Percentiles rank a stretch among this genome's conserved stretches.
Evolutionary conservation across 805 yeast species (phyloP).

Genomic region (Yarrowia sp.): DNA sequence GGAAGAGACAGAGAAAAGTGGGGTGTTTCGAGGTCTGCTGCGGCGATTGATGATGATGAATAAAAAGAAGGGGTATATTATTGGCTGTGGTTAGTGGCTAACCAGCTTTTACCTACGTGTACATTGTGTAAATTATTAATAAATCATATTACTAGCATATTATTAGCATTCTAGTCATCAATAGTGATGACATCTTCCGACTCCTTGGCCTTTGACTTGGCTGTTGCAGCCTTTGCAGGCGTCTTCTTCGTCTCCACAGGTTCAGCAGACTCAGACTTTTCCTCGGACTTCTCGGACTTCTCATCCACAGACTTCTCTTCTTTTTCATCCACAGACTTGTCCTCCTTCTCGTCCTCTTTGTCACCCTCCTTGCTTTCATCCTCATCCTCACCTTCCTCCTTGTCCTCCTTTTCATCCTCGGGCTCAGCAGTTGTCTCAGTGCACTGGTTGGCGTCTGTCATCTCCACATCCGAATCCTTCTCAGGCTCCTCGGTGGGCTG

Average conservation of each 20-base stretch:
- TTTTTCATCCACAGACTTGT: not conserved
- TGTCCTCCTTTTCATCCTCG: not conserved
- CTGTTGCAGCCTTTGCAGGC: not conserved
- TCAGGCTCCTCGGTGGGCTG: slow-evolving; percentile 17
- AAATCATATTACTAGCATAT: too few relatives aligned
- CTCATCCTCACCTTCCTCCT: not conserved
- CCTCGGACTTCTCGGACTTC: not conserved
- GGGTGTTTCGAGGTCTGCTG: slow-evolving; percentile 54
- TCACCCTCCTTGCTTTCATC: not conserved
- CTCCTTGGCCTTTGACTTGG: not conserved
- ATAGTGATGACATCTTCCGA: slow-evolving; percentile 1
- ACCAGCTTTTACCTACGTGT: too few relatives aligned
- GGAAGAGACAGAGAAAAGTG: slow-evolving; percentile 54
- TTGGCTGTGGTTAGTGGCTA: not conserved
- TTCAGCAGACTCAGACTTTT: slow-evolving; percentile 2
- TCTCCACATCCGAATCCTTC: slow-evolving; percentile 16
- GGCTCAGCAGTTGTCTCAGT: slow-evolving; percentile 18
- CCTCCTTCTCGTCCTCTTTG: not conserved
- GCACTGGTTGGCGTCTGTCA: slow-evolving; percentile 2
- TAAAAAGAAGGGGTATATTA: too few relatives aligned
- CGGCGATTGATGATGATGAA: slow-evolving; percentile 49
- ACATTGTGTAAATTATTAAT: too few relatives aligned
- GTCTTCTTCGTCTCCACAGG: not conserved
- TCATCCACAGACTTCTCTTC: not conserved
- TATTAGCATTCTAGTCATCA: not conserved